Evolutionary conservation across 1,139 yeast species (phyloP).

Genomic region (Kodamaea suecica): DNA sequence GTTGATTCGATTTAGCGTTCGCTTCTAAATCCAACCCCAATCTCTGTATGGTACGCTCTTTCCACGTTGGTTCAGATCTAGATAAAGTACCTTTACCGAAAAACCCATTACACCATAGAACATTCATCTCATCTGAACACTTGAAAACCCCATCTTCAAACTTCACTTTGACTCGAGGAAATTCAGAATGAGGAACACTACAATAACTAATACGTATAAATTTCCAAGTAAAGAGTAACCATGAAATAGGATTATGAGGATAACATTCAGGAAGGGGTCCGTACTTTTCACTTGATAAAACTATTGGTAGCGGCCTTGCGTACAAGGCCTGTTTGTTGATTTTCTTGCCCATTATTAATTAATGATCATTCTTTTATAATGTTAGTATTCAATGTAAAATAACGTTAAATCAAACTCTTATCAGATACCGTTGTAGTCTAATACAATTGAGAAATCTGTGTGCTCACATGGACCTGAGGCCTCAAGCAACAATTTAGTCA

Average conservation of each 20-base stretch:
- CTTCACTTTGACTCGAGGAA: constrained; percentile 23
- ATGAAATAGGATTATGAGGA: constrained; percentile 60
- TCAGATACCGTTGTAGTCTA: constrained; percentile 99
- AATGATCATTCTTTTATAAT: too few relatives aligned
- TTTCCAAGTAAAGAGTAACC: constrained; percentile 45
- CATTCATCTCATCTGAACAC: constrained; percentile 52
- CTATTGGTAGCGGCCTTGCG: constrained; percentile 49
- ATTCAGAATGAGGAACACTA: constrained; percentile 13
- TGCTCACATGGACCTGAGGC: constrained; percentile 63
- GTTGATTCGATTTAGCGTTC: background rate
- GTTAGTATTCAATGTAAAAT: constrained; percentile 13
- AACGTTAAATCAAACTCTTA: constrained; percentile 6
- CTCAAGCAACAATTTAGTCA: constrained; percentile 50
- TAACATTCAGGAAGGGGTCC: constrained; percentile 44
- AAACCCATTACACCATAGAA: constrained; percentile 82
- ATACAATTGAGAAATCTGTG: constrained; percentile 60
- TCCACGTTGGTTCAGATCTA: constrained; percentile 93
- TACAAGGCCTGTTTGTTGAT: constrained; percentile 25
- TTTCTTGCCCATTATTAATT: constrained; percentile 22
- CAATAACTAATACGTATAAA: constrained; percentile 22
- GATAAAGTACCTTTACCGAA: constrained; percentile 91
- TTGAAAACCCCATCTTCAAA: constrained; percentile 39
- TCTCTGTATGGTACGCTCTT: constrained; percentile 52
- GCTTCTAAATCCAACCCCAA: constrained; percentile 28
- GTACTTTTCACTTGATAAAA: constrained; percentile 33